Conservation (phyloP, 164 flowering plant genomes). For the Berberis vulgaris region DNA sequence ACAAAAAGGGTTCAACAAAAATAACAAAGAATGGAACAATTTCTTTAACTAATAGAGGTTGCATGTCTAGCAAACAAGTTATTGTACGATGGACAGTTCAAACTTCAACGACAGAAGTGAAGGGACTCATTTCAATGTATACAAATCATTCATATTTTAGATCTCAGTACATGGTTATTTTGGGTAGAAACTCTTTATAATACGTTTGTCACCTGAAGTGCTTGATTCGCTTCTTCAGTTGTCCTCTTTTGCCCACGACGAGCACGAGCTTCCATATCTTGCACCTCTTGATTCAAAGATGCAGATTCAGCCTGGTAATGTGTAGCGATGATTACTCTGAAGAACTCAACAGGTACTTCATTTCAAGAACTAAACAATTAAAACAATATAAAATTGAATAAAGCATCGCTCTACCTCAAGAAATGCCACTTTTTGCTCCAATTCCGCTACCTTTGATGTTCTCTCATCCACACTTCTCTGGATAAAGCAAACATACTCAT, state of each 20-base stretch:
- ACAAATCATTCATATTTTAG: neutral
- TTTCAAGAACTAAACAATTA: neutral
- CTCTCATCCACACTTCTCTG: conserved; percentile 95
- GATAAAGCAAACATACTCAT: neutral
- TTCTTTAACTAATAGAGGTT: too few species aligned
- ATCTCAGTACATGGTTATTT: neutral
- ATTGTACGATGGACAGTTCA: too few species aligned
- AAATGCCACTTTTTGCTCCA: conserved; percentile 88
- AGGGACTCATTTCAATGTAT: too few species aligned
- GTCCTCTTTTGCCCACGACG: conserved; percentile 82
- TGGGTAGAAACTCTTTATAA: too few species aligned
- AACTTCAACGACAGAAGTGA: too few species aligned
- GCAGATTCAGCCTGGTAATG: conserved; percentile 78
- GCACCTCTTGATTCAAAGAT: conserved; percentile 86
- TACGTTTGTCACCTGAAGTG: conserved; percentile 55
- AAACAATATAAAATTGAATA: conserved; percentile 3
- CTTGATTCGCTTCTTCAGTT: conserved; percentile 89
- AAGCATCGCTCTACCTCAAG: conserved; percentile 55
- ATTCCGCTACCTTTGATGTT: conserved; percentile 68
- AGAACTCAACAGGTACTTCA: neutral
- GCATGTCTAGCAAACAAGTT: too few species aligned
- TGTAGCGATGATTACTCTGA: conserved; percentile 1
- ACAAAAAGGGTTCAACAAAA: too few species aligned
- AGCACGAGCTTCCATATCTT: conserved; percentile 85
- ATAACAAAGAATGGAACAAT: too few species aligned